phyloP scores from a whole-genome alignment of 768 basidiomycete species.

The Butyriboletus loyo region DNA sequence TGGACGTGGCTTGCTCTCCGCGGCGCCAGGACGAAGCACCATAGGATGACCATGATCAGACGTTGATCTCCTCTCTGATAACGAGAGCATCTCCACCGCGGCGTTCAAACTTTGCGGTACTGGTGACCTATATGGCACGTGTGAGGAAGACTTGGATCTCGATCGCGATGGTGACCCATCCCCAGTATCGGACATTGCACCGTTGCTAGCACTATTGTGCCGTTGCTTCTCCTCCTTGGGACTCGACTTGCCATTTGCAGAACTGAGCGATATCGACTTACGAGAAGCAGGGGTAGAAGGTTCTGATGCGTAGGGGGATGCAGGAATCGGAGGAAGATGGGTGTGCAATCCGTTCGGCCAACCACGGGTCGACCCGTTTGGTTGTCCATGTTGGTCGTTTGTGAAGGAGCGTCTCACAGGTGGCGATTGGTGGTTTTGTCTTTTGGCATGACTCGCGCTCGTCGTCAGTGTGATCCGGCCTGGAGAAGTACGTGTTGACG shows the following conservation, averaged over 20 bases:
- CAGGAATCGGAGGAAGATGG: constrained; percentile 61
- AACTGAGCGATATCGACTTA: constrained; percentile 36
- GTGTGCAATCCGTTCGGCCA: constrained; percentile 32
- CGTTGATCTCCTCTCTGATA: constrained; percentile 28
- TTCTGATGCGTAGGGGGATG: constrained; percentile 66
- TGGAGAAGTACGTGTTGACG: constrained; percentile 33
- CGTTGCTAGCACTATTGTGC: constrained; percentile 24
- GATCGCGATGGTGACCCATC: constrained; percentile 44
- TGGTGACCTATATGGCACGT: constrained; percentile 51
- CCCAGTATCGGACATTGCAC: constrained; percentile 27
- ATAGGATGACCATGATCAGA: constrained; percentile 29
- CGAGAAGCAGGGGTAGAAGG: constrained; percentile 55
- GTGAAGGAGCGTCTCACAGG: constrained; percentile 32
- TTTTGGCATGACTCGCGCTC: constrained; percentile 26
- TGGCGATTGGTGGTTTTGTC: constrained; percentile 22
- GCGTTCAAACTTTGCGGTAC: constrained; percentile 71
- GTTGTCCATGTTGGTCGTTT: constrained; percentile 27
- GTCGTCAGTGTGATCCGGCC: constrained; percentile 27
- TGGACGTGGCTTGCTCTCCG: constrained; percentile 30
- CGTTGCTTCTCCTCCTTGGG: constrained; percentile 35
- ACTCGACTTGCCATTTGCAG: constrained; percentile 33
- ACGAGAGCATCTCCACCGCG: constrained; percentile 60
- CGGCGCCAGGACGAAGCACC: constrained; percentile 12
- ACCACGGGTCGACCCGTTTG: constrained; percentile 28
- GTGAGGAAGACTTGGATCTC: constrained; percentile 53